Evolutionary conservation across 352 stramenopile species (phyloP), one percentile per base, ranked within the genome.

Genomic region (Saprolegnia diclina): DNA sequence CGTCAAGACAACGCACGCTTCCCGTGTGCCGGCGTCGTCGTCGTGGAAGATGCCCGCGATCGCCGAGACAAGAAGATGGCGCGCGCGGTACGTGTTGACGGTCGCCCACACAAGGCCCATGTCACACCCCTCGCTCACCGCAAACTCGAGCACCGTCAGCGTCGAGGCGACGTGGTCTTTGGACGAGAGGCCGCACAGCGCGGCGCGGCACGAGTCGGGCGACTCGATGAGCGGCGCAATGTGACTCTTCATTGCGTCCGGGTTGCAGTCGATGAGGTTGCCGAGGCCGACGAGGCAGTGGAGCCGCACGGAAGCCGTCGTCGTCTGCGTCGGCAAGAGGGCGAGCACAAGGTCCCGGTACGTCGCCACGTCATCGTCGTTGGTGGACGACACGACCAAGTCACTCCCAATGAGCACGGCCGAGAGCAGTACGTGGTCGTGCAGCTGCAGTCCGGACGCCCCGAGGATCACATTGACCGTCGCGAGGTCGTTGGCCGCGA

Each of bases 401-500:
- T 5, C 29, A 19, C 44, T 69, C 44, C 63, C 63, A 42, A 42
- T 53, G 14, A 21, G 9, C 44, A 69, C 53, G 19, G 63, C 45
- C 9, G 63, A 26, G 14, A 59, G 22, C 24, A 69, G 24, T n/a
- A 69, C 63, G 40, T 54, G 26, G 29, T 21, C 24, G 21, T 62
- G 53, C 32, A 38, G 52, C 22, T 57, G 22, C 7, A 57, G 32
- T 40, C 26, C 18, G 0, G 32, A 16, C 24, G n/a, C 9, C 7
- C 16, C 5, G 5, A 69, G 9, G 22, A 69, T 40, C 7, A 48
- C 16, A 24, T 62, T 62, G 18, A 69, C 42, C 6, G 53, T 69
- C n/a, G 26, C 24, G 16, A 69, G 22, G 63, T 69, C 53, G 46
- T 82, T 83, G 9, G 88, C 76, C 63, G 92, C 82, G 29, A 90